phyloP scores from a whole-genome alignment of 768 basidiomycete genomes.

The Chalciporus pseudorubinellus region DNA sequence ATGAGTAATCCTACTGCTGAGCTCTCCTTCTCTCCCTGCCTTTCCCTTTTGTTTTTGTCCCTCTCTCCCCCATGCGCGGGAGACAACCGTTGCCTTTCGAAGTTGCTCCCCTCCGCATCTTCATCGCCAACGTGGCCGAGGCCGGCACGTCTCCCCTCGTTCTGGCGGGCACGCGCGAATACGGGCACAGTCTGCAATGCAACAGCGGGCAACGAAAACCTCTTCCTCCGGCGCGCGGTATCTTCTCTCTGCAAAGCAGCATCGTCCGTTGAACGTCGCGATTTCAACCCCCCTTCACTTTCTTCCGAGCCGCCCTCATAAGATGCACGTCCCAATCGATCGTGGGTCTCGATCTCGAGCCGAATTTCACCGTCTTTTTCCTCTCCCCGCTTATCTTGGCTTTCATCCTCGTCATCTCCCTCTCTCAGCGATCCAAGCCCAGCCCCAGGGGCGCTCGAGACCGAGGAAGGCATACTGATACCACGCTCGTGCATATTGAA shows the following conservation, averaged over 20 bases:
- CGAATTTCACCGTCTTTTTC: neutral
- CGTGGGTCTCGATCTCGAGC: neutral
- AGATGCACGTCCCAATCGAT: neutral
- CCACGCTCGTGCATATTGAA: slow-evolving; percentile 43
- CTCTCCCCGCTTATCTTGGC: neutral
- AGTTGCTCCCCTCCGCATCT: slow-evolving; percentile 10
- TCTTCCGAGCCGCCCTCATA: slow-evolving; percentile 10
- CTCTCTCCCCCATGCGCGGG: slow-evolving; percentile 49
- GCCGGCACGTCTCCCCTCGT: neutral
- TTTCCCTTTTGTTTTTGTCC: slow-evolving; percentile 19
- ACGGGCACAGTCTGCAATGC: slow-evolving; percentile 73
- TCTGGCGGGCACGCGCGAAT: slow-evolving; percentile 49
- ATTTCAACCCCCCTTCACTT: neutral
- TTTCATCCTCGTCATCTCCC: slow-evolving; percentile 14
- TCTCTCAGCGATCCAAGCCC: slow-evolving; percentile 24
- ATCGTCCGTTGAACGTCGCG: neutral
- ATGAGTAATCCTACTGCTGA: slow-evolving; percentile 31
- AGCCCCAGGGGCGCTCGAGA: slow-evolving; percentile 27
- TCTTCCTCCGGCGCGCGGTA: slow-evolving; percentile 59
- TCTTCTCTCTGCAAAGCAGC: slow-evolving; percentile 45
- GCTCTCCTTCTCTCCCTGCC: slow-evolving; percentile 22
- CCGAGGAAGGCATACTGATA: slow-evolving; percentile 29
- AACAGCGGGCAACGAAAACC: slow-evolving; percentile 76
- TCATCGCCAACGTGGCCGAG: neutral
- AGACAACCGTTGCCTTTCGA: slow-evolving; percentile 50